Evolutionary conservation across 164 flowering plant species (phyloP).

Genomic region (Houttuynia cordata): DNA sequence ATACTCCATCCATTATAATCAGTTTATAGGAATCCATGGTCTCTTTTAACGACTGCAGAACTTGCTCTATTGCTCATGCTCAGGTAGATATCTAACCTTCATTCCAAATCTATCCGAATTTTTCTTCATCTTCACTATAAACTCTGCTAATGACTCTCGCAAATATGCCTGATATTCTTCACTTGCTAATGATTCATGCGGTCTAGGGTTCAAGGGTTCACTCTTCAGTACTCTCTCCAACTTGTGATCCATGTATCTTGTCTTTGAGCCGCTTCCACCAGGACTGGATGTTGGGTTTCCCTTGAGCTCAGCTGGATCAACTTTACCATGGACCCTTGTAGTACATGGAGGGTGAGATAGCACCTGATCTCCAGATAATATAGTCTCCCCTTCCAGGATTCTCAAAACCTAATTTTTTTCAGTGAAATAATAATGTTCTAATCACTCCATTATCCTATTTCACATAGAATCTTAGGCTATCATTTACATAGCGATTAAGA

Average conservation of each 20-base stretch:
- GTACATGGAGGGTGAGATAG: background rate
- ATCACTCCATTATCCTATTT: background rate
- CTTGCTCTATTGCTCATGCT: too few relatives aligned
- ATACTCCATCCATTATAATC: too few relatives aligned
- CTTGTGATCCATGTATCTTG: background rate
- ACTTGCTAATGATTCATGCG: background rate
- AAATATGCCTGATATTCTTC: conserved; percentile 19
- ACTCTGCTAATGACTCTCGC: conserved; percentile 19
- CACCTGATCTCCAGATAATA: conserved; percentile 8
- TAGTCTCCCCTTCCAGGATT: conserved; percentile 26
- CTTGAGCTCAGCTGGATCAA: conserved; percentile 3
- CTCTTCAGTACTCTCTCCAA: conserved; percentile 2
- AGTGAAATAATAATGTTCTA: background rate
- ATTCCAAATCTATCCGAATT: conserved; percentile 1
- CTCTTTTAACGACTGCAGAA: too few relatives aligned
- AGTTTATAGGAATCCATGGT: too few relatives aligned
- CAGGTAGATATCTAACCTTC: background rate
- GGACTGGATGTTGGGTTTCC: background rate
- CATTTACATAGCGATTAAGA: background rate
- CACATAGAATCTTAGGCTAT: background rate
- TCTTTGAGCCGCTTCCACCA: too few relatives aligned
- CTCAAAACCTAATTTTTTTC: conserved; percentile 14
- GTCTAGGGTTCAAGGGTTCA: too few relatives aligned
- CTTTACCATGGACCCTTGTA: background rate
- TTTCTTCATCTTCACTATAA: conserved; percentile 8